Evolutionary conservation across 306 rosid species (phyloP).

Genomic region (Acacia acuminata): DNA sequence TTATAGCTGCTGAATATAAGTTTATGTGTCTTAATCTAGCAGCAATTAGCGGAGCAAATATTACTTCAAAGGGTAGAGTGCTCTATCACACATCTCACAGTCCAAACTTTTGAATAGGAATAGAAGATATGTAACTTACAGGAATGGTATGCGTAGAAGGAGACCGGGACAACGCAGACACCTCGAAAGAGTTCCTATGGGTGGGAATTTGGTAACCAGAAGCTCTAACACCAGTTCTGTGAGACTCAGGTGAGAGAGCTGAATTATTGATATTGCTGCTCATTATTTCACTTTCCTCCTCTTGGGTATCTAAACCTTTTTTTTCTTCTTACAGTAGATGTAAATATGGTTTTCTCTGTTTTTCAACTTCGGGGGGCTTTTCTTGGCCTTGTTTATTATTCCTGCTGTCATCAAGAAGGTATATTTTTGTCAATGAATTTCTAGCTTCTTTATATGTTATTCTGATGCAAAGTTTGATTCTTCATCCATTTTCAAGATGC

Average conservation of each 20-base stretch:
- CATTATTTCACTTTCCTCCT: conserved; percentile 43
- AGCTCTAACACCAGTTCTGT: conserved; percentile 36
- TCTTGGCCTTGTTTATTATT: conserved; percentile 28
- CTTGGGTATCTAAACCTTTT: background rate
- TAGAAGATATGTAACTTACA: background rate
- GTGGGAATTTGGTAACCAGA: conserved; percentile 36
- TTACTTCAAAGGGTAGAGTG: background rate
- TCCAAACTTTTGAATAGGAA: background rate
- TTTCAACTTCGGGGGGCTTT: background rate
- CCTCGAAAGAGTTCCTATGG: conserved; percentile 38
- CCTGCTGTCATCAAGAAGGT: conserved; percentile 32
- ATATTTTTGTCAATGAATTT: conserved; percentile 23
- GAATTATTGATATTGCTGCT: conserved; percentile 46
- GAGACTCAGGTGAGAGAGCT: conserved; percentile 21
- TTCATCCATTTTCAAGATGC: conserved; percentile 22
- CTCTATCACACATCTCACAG: background rate
- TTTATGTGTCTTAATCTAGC: background rate
- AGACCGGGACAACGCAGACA: conserved; percentile 36
- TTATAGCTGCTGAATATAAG: background rate
- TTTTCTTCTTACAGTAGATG: conserved; percentile 22
- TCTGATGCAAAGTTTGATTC: conserved; percentile 30
- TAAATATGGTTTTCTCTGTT: conserved; percentile 14
- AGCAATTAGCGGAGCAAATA: background rate
- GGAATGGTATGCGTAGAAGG: conserved; percentile 31
- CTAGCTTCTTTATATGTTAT: background rate